These are phyloP conservation scores for Physcomitrium patens DNA, from an alignment of 225 moss, liverwort and hornwort genomes.

Conservation along the genomic window DNA sequence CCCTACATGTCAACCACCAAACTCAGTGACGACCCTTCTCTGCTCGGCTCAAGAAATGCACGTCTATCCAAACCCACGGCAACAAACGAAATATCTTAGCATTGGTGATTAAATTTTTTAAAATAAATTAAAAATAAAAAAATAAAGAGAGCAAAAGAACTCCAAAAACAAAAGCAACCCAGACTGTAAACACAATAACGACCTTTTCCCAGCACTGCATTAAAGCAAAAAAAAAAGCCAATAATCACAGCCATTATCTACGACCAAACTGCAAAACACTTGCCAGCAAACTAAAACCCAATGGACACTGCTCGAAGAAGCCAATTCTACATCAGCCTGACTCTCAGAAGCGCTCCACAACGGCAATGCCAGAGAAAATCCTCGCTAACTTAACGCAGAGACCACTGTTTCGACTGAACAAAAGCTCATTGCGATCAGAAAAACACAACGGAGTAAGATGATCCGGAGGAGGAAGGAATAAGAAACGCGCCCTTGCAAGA, in stretches of 20 bases:
- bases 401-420: neutral
- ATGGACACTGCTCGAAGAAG: too few species aligned
- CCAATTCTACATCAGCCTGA: slow-evolving; percentile 7
- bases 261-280: neutral
- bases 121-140: neutral
- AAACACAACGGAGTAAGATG: neutral
- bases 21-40: neutral
- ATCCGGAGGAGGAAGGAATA: too few species aligned
- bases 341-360: neutral
- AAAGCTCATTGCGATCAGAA: slow-evolving; percentile 22
- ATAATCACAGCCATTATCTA: neutral
- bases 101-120: neutral
- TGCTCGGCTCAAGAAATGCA: neutral
- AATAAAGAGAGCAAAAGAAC: neutral
- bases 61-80: neutral
- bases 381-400: slow-evolving; percentile 9
- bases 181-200: slow-evolving; percentile 10
- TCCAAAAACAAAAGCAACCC: neutral
- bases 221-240: neutral
- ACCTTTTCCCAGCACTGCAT: neutral
- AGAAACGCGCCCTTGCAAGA: too few species aligned
- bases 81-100: neutral
- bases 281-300: neutral
- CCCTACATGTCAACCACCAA: slow-evolving; percentile 27
- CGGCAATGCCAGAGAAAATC: neutral